These are phyloP conservation scores for Hemisphaericaspora nanyangensis DNA, from an alignment of 805 yeast genomes.

Conservation along the genomic window DNA sequence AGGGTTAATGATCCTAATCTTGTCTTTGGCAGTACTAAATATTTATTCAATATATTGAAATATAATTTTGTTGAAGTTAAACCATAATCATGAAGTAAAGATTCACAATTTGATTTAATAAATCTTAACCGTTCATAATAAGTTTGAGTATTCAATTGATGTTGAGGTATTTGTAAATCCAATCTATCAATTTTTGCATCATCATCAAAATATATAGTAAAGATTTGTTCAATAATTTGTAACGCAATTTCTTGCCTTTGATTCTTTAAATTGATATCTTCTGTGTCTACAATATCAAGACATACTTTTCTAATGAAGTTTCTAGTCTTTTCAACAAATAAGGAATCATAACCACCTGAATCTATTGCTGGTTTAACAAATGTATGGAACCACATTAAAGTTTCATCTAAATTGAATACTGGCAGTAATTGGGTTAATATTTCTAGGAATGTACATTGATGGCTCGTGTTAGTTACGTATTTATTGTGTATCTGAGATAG, in stretches of 20 bases:
- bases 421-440: conserved; percentile 32
- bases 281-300: conserved; percentile 12
- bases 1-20: conserved; percentile 39
- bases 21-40: conserved; percentile 25
- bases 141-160: conserved; percentile 25
- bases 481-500: conserved; percentile 31
- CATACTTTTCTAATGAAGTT: conserved; percentile 21
- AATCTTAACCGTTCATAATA: conserved; percentile 49
- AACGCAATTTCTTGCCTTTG: conserved; percentile 19
- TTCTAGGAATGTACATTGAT: conserved; percentile 38
- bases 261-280: conserved; percentile 18
- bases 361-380: conserved; percentile 51
- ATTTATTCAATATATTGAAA: conserved; percentile 32
- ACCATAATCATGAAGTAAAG: conserved; percentile 41
- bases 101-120: conserved; percentile 40
- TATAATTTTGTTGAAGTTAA: conserved; percentile 31
- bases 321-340: conserved; percentile 30
- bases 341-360: conserved; percentile 45
- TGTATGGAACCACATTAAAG: conserved; percentile 47
- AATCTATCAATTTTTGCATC: conserved; percentile 14
- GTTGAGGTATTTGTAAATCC: conserved; percentile 11
- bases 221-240: conserved; percentile 19
- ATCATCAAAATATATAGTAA: conserved; percentile 21
- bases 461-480: conserved; percentile 23
- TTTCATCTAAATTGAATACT: conserved; percentile 24